phyloP scores from a whole-genome alignment of 192 early-diverging fungal genomes.

The Gaertneriomyces semiglobifer region DNA sequence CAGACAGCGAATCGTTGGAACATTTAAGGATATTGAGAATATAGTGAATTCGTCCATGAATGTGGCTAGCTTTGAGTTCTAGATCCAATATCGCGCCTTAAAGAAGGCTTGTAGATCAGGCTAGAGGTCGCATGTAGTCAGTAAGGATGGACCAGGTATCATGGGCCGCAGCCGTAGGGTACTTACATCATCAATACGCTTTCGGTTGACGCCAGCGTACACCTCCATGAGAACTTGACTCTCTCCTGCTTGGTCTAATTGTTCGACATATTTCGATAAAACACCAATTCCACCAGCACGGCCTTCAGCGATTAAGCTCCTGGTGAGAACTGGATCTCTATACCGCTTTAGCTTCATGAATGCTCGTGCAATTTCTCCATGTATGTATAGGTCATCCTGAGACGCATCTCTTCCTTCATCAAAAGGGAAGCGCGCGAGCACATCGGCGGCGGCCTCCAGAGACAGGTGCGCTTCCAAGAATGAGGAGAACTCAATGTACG shows the following conservation, averaged over 20 bases:
- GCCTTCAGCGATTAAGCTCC: conserved; percentile 43
- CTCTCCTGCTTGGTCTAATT: conserved; percentile 42
- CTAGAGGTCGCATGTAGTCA: conserved; percentile 10
- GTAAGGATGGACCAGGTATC: neutral
- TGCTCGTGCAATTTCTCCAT: conserved; percentile 38
- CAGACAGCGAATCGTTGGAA: too few species aligned
- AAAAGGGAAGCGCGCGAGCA: conserved; percentile 44
- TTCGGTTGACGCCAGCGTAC: conserved; percentile 49
- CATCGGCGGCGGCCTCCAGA: conserved; percentile 26
- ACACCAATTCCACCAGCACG: conserved; percentile 34
- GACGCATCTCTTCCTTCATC: neutral
- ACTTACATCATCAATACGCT: conserved; percentile 34
- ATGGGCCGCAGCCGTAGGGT: neutral
- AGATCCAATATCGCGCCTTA: conserved; percentile 50
- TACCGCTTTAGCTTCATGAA: conserved; percentile 50
- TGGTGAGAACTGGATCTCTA: conserved; percentile 36
- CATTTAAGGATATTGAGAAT: too few species aligned
- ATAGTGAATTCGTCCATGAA: conserved; percentile 2
- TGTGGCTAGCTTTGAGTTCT: conserved; percentile 3
- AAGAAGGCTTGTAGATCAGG: conserved; percentile 53
- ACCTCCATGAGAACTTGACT: conserved; percentile 44
- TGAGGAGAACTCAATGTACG: conserved; percentile 49
- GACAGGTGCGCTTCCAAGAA: conserved; percentile 33
- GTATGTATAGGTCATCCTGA: conserved; percentile 49
- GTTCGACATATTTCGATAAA: conserved; percentile 44